Conservation (phyloP, 306 rosid species). For the Spatholobus suberectus region DNA sequence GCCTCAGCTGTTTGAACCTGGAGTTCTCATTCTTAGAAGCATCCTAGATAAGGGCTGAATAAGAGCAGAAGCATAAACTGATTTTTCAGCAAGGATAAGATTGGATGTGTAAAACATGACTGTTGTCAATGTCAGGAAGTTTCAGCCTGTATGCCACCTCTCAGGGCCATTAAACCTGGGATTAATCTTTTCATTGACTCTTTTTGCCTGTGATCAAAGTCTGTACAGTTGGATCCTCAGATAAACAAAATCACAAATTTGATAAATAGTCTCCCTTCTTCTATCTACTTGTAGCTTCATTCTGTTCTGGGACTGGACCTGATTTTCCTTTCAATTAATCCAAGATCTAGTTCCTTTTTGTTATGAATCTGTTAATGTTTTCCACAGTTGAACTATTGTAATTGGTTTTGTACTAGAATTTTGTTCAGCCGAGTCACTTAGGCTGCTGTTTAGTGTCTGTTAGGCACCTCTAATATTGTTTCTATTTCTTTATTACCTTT, state of each 20-base stretch:
- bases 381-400: neutral
- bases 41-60: constrained; percentile 9
- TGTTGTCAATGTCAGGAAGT: neutral
- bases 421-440: constrained; percentile 3
- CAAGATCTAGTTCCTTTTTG: neutral
- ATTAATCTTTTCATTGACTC: constrained; percentile 18
- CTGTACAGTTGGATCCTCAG: neutral
- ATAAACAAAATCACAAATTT: constrained; percentile 8
- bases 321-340: constrained; percentile 2
- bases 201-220: constrained; percentile 1
- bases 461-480: constrained; percentile 8
- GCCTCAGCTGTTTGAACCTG: constrained; percentile 19
- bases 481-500: constrained; percentile 30
- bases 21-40: constrained; percentile 25
- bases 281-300: constrained; percentile 24
- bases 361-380: constrained; percentile 1
- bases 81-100: constrained; percentile 6
- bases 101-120: neutral
- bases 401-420: neutral
- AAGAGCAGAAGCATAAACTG: neutral
- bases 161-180: neutral
- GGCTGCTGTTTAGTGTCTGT: neutral
- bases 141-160: constrained; percentile 1
- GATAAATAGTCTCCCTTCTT: neutral
- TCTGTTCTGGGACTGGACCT: neutral